A percentile compares a stretch with the other conserved stretches of the same genome.
Conservation (phyloP, 768 basidiomycete genomes). For the Podaxis sp. region DNA sequence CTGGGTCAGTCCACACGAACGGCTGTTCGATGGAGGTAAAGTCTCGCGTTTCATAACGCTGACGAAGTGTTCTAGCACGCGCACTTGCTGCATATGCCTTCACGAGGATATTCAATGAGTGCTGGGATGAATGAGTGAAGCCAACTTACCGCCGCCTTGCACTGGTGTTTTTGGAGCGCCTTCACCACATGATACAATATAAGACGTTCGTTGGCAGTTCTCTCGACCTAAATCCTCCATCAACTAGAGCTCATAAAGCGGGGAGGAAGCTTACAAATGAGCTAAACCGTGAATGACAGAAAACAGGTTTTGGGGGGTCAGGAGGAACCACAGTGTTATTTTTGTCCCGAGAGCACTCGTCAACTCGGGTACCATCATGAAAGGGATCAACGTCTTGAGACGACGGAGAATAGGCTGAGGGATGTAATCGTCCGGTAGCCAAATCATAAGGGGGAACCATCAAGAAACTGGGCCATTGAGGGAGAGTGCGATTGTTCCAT, state of each 20-base stretch:
- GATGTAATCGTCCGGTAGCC: constrained; percentile 13
- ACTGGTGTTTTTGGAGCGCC: constrained; percentile 31
- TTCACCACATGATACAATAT: constrained; percentile 26
- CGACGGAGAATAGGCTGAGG: neutral
- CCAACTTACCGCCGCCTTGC: constrained; percentile 34
- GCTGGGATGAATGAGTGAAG: constrained; percentile 5
- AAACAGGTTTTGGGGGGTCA: constrained; percentile 19
- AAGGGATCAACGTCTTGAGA: neutral
- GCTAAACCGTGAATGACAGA: constrained; percentile 26
- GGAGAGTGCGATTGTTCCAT: constrained; percentile 31
- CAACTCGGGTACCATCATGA: neutral
- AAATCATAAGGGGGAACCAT: constrained; percentile 26
- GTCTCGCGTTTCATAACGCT: constrained; percentile 32
- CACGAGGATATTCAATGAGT: constrained; percentile 8
- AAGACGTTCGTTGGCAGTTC: constrained; percentile 23
- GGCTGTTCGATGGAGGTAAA: constrained; percentile 31
- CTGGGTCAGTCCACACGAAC: constrained; percentile 49
- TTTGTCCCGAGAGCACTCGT: neutral
- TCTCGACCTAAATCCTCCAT: constrained; percentile 14
- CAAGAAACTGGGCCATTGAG: constrained; percentile 31
- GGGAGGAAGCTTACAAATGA: constrained; percentile 20
- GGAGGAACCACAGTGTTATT: neutral
- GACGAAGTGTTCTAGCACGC: constrained; percentile 30
- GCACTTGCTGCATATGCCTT: constrained; percentile 39
- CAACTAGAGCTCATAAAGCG: neutral